Evolutionary conservation across 2,329 filamentous ascomycete genomes (phyloP).

Genomic region (Fusarium verticillioides): DNA sequence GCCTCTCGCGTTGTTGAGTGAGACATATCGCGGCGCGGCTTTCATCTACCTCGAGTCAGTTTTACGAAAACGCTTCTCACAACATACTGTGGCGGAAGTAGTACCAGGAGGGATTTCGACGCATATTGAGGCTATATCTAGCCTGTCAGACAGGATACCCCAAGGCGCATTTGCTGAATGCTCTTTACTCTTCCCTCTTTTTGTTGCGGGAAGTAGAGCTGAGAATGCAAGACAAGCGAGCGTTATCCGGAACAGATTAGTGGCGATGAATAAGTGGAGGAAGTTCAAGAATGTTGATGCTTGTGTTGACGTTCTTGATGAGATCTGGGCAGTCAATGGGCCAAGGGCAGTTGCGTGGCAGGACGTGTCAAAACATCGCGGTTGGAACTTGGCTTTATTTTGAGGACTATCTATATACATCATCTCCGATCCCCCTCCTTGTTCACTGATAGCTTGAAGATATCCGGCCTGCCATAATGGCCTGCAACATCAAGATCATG

Average conservation of each 20-base stretch:
- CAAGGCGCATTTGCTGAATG: background rate
- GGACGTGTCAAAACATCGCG: background rate
- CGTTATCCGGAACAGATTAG: rapidly evolving
- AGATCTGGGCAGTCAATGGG: background rate
- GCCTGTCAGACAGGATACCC: rapidly evolving
- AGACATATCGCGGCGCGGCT: background rate
- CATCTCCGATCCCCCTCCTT: background rate
- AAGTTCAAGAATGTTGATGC: background rate
- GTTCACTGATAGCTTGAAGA: background rate
- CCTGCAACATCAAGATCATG: background rate
- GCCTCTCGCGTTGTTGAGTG: rapidly evolving
- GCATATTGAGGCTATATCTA: rapidly evolving
- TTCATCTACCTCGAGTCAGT: background rate
- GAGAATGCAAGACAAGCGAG: background rate
- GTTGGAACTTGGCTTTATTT: background rate
- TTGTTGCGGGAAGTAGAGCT: background rate
- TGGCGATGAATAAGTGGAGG: background rate
- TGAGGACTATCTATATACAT: background rate
- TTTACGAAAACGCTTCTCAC: background rate
- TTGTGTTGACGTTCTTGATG: background rate
- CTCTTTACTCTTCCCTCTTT: rapidly evolving
- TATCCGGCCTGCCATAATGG: background rate
- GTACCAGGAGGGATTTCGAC: rapidly evolving
- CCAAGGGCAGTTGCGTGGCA: background rate
- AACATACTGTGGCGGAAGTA: rapidly evolving